Evolutionary conservation across 2,329 filamentous ascomycete genomes (phyloP), one percentile per base, ranked within the genome.

Genomic region (Exophiala alcalophila): DNA sequence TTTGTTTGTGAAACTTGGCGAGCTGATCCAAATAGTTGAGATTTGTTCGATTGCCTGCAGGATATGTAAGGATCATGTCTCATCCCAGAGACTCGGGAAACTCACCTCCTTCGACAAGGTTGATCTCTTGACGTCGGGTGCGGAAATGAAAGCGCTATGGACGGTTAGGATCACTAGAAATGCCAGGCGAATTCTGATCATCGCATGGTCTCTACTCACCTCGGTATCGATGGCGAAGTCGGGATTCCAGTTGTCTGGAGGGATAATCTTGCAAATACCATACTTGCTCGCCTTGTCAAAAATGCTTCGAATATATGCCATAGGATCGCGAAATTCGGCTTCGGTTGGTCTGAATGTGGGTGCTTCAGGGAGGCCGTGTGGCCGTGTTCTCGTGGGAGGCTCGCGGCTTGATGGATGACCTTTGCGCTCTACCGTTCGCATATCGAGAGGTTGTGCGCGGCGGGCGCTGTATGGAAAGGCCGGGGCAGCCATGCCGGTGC

Each of bases 31-130:
- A 80, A 64, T 98, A 98, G 55, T 90, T 94, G 49, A 96, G 76
- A 65, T 97, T 97, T 54, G 91, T 89, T 63, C 92, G 86, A 51
- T 91, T 96, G 60, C 89, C 88, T 94, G 57, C 45, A 49, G 54
- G 47, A 47, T 61, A 56, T 76, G 61, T 48, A 18, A 40, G 32
- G 38, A 20, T 23, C 18, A n/a, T n/a, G 6, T 10, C 27, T 28
- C 6, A 28, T 26, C 8, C 30, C 6, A 28, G 24, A 28, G 16
- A 31, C 58, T 61, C 55, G 14, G 15, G 19, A 28, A 29, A 75
- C 81, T 67, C 78, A 94, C 89, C 92, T 75, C 92, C 92, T 84
- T 98, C 92, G 34, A 97, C 88, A 11, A 90, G 94, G 66, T 98
- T 98, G 49, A 98, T 74, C 66, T 97, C 91, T 65, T 98, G 92